Conservation (phyloP, 257 asterid species). For the Solanum arcanum region DNA sequence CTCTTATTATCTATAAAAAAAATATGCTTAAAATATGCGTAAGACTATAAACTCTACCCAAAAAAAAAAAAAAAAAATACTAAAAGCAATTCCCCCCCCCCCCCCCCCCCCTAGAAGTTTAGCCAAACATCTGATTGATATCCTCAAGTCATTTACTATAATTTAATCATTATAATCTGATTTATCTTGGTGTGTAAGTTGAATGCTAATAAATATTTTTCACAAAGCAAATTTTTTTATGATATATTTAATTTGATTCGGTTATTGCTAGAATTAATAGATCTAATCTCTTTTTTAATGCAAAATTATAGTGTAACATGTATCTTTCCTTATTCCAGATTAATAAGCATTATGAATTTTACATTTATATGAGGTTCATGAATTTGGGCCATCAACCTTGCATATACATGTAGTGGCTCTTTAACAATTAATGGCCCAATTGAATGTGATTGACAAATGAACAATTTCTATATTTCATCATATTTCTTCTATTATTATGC, state of each 20-base stretch:
- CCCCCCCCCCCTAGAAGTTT: neutral
- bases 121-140: neutral
- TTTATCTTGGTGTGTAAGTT: neutral
- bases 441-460: neutral
- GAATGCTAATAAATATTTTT: no score
- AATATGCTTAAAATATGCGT: neutral
- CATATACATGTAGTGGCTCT: neutral
- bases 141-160: neutral
- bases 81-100: neutral
- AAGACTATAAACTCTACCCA: neutral
- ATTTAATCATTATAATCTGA: no score
- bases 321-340: neutral
- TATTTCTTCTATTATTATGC: neutral
- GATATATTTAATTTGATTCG: rapidly evolving
- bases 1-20: no score
- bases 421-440: neutral
- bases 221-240: neutral
- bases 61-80: neutral
- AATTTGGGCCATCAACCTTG: neutral
- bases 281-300: neutral
- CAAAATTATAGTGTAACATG: rapidly evolving
- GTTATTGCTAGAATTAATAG: rapidly evolving
- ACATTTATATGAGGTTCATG: neutral
- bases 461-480: neutral
- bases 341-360: neutral